phyloP scores from a whole-genome alignment of 495 filamentous ascomycete species.

The Mytilinidion resinicola region DNA sequence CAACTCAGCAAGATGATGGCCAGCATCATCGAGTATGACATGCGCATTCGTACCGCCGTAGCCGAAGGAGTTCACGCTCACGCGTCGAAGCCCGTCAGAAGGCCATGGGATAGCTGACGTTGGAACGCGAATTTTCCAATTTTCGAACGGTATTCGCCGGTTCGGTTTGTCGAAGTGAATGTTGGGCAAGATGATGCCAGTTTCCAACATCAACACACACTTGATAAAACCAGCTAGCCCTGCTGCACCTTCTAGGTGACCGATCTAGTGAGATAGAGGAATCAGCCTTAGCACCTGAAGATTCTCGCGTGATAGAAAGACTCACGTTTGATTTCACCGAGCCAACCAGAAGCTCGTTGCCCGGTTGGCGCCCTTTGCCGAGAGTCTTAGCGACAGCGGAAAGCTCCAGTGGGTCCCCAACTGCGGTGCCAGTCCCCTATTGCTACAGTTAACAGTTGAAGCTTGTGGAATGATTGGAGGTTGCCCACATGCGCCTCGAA shows the following conservation, averaged over 20 bases:
- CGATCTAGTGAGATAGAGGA: slow-evolving; percentile 11
- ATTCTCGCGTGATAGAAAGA: not conserved
- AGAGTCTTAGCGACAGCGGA: slow-evolving; percentile 48
- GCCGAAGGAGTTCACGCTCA: slow-evolving; percentile 23
- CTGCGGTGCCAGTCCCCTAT: slow-evolving; percentile 32
- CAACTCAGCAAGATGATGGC: slow-evolving; percentile 1
- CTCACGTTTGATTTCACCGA: slow-evolving; percentile 30
- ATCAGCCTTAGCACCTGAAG: not conserved
- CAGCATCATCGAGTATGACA: slow-evolving; percentile 24
- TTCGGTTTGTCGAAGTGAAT: slow-evolving; percentile 9
- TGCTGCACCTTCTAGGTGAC: slow-evolving; percentile 39
- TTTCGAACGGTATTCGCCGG: not conserved
- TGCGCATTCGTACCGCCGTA: slow-evolving; percentile 27
- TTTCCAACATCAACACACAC: slow-evolving; percentile 32
- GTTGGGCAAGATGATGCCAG: slow-evolving; percentile 35
- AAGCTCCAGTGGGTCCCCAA: slow-evolving; percentile 52
- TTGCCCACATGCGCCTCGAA: slow-evolving; percentile 23
- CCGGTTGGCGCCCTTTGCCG: slow-evolving; percentile 10
- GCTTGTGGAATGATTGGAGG: too few species aligned
- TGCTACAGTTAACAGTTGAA: too few species aligned
- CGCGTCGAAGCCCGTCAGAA: slow-evolving; percentile 26
- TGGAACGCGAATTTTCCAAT: slow-evolving; percentile 7
- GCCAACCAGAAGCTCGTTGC: slow-evolving; percentile 18
- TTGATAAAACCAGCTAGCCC: slow-evolving; percentile 39
- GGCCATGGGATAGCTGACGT: slow-evolving; percentile 15